phyloP scores from a whole-genome alignment of 2,329 filamentous ascomycete genomes.

The Pseudopithomyces chartarum region DNA sequence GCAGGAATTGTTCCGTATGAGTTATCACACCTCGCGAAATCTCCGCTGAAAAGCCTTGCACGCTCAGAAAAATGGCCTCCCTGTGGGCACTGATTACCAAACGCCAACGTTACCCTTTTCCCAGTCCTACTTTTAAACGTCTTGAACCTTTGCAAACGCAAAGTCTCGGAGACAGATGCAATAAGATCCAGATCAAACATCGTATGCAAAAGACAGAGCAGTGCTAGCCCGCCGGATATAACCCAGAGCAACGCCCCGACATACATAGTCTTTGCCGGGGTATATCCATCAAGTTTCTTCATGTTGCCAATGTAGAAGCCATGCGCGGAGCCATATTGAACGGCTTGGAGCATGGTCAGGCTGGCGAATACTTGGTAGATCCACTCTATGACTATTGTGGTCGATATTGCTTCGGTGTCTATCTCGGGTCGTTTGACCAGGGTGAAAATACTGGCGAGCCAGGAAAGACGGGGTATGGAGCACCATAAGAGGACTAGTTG shows the following conservation, averaged over 20 bases:
- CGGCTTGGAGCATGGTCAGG: constrained; percentile 29
- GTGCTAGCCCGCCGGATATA: constrained; percentile 11
- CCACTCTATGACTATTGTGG: constrained; percentile 30
- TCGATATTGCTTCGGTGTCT: constrained; percentile 14
- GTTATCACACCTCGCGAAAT: background rate
- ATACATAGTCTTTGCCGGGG: constrained; percentile 35
- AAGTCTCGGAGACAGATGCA: background rate
- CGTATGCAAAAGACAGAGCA: background rate
- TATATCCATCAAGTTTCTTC: constrained; percentile 12
- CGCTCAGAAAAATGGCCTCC: background rate
- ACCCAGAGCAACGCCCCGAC: constrained; percentile 36
- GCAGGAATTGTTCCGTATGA: background rate
- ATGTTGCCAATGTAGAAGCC: constrained; percentile 29
- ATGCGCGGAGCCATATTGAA: constrained; percentile 34
- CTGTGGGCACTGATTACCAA: too few relatives aligned
- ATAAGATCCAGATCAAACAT: background rate
- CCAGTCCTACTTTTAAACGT: background rate
- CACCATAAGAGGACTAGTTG: constrained; percentile 39
- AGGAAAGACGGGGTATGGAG: constrained; percentile 36
- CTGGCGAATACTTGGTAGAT: constrained; percentile 30
- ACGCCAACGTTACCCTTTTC: background rate
- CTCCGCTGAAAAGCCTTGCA: background rate
- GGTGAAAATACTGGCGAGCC: constrained; percentile 25
- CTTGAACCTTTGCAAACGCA: background rate
- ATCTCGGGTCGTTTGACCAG: constrained; percentile 8